phyloP scores from a whole-genome alignment of 2,329 filamentous ascomycete species.

The Zalaria sp. region DNA sequence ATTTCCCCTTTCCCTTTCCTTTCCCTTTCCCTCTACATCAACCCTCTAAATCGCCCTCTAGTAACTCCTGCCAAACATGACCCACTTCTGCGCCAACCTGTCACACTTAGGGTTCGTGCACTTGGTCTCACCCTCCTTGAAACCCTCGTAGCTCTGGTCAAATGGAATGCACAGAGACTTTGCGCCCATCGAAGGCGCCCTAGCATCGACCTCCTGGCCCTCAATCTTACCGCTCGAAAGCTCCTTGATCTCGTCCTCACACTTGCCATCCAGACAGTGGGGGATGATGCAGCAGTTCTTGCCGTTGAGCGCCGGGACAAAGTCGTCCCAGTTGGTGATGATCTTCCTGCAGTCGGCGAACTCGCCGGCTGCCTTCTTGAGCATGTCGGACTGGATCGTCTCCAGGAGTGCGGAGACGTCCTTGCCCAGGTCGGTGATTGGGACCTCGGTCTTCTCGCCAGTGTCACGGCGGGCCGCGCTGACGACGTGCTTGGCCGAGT shows the following conservation, averaged over 20 bases:
- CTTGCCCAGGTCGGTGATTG: conserved; percentile 57
- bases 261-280: conserved; percentile 70
- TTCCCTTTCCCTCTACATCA: not conserved
- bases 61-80: conserved; percentile 64
- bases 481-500: conserved; percentile 72
- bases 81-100: conserved; percentile 66
- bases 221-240: conserved; percentile 65
- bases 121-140: conserved; percentile 65
- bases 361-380: conserved; percentile 57
- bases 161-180: conserved; percentile 70
- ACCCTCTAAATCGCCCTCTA: conserved; percentile 9
- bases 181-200: conserved; percentile 60
- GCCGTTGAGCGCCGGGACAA: conserved; percentile 74
- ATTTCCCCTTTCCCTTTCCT: not conserved
- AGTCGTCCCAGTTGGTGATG: conserved; percentile 77
- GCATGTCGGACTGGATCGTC: conserved; percentile 77
- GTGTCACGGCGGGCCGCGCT: conserved; percentile 80
- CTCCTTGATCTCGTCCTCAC: conserved; percentile 92
- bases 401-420: conserved; percentile 72
- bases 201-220: conserved; percentile 52
- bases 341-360: conserved; percentile 71
- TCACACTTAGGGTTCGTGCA: conserved; percentile 83
- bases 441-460: conserved; percentile 64
- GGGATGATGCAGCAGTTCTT: conserved; percentile 92
- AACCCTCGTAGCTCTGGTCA: conserved; percentile 68